Base-by-base conservation (phyloP, 2,329 filamentous ascomycete species). In the Colletotrichum acutatum region DNA sequence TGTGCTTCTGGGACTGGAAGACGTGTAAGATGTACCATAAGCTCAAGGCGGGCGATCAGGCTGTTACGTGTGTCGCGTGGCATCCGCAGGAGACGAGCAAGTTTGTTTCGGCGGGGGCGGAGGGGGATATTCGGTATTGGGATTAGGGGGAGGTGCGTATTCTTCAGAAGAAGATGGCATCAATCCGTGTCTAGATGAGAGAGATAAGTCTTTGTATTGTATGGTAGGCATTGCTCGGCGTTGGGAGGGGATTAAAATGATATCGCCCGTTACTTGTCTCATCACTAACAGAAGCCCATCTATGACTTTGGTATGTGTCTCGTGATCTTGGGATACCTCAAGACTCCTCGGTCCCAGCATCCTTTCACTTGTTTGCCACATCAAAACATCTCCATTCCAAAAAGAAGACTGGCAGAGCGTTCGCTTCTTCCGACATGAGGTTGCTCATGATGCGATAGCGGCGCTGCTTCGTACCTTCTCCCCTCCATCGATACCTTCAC, bases 1-100 rank as follows among this genome's bases (percentile, higher is more conserved):
- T 98, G 60, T 97, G 94, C 83, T 98, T 98, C 85, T 99, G 95
- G 95, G 97, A 98, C 83, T 99, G 95, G 94, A 99, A 99, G 90
- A 98, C 95, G 52, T 97, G 96, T 83, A 98, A 98, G 85, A 96
- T 99, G 95, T 98, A 95, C 84, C 95, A 98, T 84, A 98, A 98
- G 88, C 91, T 99, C 76, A 90, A 93, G 83, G 95, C 95, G 28
- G 91, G 94, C 72, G 95, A 95, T 67, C 90, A 93, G 66, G 91
- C 95, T 5, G 88, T 98, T 67, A 94, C 95, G n/a, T 94, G 93
- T 76, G 90, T 97, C 71, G 93, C 94, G 81, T 99, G 97, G 96
- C 95, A 98, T 83, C 95, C 96, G n/a, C 94, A 98, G 84, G 97
- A 99, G 87, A 97, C 93, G 22, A 97, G 93, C 80, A 98, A 98